Base-by-base conservation (phyloP, 148 eudicot species). In the Silene latifolia region DNA sequence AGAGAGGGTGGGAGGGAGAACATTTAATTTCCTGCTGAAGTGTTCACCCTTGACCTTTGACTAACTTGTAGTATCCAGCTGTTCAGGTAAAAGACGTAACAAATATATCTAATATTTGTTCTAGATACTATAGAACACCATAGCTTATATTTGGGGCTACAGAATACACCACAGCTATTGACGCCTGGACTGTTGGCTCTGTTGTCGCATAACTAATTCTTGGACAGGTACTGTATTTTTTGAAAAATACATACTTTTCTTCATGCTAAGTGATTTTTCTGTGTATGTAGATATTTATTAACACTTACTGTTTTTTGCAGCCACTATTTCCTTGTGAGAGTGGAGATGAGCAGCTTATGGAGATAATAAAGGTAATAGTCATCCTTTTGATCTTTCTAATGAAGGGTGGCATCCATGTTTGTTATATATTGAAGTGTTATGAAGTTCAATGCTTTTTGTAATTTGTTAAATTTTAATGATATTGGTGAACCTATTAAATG, bases 111-210 rank as follows among this genome's bases (percentile, higher is more conserved):
- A 91, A 93, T 72, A 93, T 93, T 53, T 93, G 98, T 86, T 93
- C 98, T 69, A 85, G 98, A 81, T 93, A 90, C 82, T 93, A 93
- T 68, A 86, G 98, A 83, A 97, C 98, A 60, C 98, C 97, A 10
- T 97, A 93, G 86, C 88, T 93, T 44, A 93, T 93, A 72, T 93
- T 93, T 83, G 98, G 98, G 67, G 98, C 98, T 17, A 93, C 97
- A 5, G 98, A 93, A 75, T 93, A 93, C 80, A 89, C 97, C 20
- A 84, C 90, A 35, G 87, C 88, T 47, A 91, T 93, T 65, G 98
- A 93, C 44, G 56, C 89, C 69, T 93, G 98, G 98, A 91, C 98
- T 77, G 97, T 84, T 82, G 98, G 98, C 7, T 93, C 97, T 78
- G 98, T 93, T 77, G 85, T 93, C 61, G 98, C 97, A 19, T 97